Evolutionary conservation across 768 basidiomycete species (phyloP), one percentile per base, ranked within the genome.

Genomic region (Agaricus blazei): DNA sequence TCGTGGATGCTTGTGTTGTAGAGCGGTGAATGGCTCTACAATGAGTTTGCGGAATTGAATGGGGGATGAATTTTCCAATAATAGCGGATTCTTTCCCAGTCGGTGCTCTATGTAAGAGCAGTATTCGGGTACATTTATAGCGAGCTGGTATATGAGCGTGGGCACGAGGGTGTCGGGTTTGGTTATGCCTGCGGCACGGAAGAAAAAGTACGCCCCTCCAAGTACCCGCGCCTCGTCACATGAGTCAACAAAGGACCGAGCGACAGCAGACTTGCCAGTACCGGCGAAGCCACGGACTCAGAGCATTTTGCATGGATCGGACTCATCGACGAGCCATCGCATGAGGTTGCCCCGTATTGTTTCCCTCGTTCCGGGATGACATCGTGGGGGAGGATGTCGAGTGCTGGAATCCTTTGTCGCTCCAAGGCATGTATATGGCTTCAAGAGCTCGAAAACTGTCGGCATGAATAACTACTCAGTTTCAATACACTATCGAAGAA

Each of bases 91-190:
- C 5, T 47, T n/a, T 15, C 40, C 36, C 19, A 51, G 37, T n/a
- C 3, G 9, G 8, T 3, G 2, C 15, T 28, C 24, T 2, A 52
- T 15, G 1, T 24, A 14, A 4, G 42, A 37, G 6, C 43, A 36
- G 24, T 51, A 41, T 6, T 7, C 34, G 3, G 38, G 9, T 15
- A n/a, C 19, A 4, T 14, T 26, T 14, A 45, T 19, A 2, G 55
- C 36, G n/a, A 56, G 48, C 40, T 56, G 55, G 23, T 56, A 50
- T 4, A 38, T 42, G 11, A 56, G 48, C 9, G 55, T 43, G 6
- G 48, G 48, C 3, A 56, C n/a, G 41, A 56, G n/a, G 26, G n/a
- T 14, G 9, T 23, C 29, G 8, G 11, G 11, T 12, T 41, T 41
- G 19, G 12, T 41, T 12, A 9, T 14, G 12, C 12, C 5, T 6